A percentile compares a stretch with the other conserved stretches of the same genome.
These are phyloP conservation scores for Santalum album DNA, from an alignment of 164 flowering plant species.

Conservation along the genomic window DNA sequence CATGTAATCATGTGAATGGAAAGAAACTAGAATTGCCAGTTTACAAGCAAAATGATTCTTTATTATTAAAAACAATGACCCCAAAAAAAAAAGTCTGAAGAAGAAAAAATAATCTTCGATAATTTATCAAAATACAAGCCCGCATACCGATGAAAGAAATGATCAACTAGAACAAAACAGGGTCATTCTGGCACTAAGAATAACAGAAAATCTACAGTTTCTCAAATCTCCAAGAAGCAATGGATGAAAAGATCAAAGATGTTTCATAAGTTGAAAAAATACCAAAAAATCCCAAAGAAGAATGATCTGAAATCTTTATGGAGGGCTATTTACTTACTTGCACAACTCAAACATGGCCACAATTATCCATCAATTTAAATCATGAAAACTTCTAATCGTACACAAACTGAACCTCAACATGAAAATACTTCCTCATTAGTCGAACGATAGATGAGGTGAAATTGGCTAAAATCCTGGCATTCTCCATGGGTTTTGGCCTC, in stretches of 20 bases:
- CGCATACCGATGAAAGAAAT: too few relatives aligned
- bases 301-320: background rate
- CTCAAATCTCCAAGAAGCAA: background rate
- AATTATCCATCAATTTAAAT: background rate
- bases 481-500: constrained; percentile 43
- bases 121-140: too few relatives aligned
- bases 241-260: background rate
- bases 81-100: too few relatives aligned
- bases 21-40: too few relatives aligned
- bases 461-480: constrained; percentile 32
- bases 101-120: too few relatives aligned
- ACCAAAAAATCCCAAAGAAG: too few relatives aligned
- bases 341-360: background rate
- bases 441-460: constrained; percentile 43
- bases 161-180: too few relatives aligned
- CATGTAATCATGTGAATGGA: too few relatives aligned
- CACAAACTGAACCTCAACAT: constrained; percentile 68
- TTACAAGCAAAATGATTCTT: too few relatives aligned
- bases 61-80: too few relatives aligned
- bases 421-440: constrained; percentile 50
- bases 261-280: too few relatives aligned
- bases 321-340: constrained; percentile 3
- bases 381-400: constrained; percentile 35
- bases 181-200: too few relatives aligned
- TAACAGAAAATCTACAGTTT: background rate